Percentiles rank a stretch among this genome's conserved stretches.
Evolutionary conservation across 2,329 filamentous ascomycete species (phyloP).

Genomic region (Helicocarpus griseus): DNA sequence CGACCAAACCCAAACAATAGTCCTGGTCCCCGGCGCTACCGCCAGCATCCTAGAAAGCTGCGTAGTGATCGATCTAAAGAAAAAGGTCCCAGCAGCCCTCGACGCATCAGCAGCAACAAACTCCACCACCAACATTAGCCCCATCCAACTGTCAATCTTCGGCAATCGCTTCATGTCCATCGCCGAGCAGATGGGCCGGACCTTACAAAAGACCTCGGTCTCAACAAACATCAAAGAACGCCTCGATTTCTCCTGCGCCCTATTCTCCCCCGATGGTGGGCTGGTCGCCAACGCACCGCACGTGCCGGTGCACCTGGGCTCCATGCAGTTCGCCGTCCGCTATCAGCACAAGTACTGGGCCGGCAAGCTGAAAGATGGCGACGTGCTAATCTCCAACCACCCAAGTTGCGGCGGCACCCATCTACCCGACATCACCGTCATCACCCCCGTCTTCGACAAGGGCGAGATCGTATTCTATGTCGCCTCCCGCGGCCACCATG

Average conservation of each 20-base stretch:
- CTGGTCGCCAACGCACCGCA: slow-evolving; percentile 62
- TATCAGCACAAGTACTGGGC: slow-evolving; percentile 70
- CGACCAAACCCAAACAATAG: slow-evolving; percentile 67
- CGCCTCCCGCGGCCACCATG: slow-evolving; percentile 70
- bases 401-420: slow-evolving; percentile 75
- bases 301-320: slow-evolving; percentile 70
- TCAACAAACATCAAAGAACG: slow-evolving; percentile 73
- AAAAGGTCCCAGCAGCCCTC: slow-evolving; percentile 14
- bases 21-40: slow-evolving; percentile 68
- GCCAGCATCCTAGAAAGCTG: slow-evolving; percentile 77
- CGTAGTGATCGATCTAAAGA: slow-evolving; percentile 74
- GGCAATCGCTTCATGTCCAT: slow-evolving; percentile 51
- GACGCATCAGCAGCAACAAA: slow-evolving; percentile 13
- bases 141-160: slow-evolving; percentile 46
- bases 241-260: slow-evolving; percentile 72
- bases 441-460: slow-evolving; percentile 65
- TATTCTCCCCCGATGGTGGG: slow-evolving; percentile 67
- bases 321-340: slow-evolving; percentile 74
- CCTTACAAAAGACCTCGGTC: slow-evolving; percentile 46
- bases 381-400: slow-evolving; percentile 71
- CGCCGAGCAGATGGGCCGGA: slow-evolving; percentile 50
- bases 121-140: slow-evolving; percentile 40
- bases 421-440: slow-evolving; percentile 66
- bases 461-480: slow-evolving; percentile 69
- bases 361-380: slow-evolving; percentile 61